Evolutionary conservation across 202 grass and related monocot species (phyloP).

Genomic region (Setaria viridis): DNA sequence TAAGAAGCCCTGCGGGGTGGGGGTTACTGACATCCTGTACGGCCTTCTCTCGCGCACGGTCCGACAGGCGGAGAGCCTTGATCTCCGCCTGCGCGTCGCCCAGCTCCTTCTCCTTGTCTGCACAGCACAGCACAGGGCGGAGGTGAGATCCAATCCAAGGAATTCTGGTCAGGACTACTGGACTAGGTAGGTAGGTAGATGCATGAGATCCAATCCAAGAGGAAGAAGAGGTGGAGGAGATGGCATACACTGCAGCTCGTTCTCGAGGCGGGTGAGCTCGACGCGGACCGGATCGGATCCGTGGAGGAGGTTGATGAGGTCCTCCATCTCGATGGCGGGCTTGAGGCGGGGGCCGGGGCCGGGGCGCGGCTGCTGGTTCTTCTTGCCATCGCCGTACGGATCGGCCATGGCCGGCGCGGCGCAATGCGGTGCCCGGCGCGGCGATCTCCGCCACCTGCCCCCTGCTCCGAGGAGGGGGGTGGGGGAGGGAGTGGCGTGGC

Average conservation of each 20-base stretch:
- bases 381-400: constrained; percentile 57
- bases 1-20: not conserved
- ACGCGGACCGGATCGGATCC: constrained; percentile 93
- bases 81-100: constrained; percentile 88
- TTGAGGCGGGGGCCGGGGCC: constrained; percentile 59
- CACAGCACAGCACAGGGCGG: not conserved
- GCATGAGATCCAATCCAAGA: constrained; percentile 11
- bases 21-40: constrained; percentile 80
- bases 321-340: constrained; percentile 87
- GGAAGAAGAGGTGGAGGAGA: not conserved
- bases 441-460: not conserved
- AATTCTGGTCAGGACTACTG: not conserved
- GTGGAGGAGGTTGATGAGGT: constrained; percentile 98
- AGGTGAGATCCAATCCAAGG: constrained; percentile 5
- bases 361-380: constrained; percentile 43
- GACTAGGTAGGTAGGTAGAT: constrained; percentile 17
- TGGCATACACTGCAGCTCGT: constrained; percentile 83
- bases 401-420: constrained; percentile 52
- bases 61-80: constrained; percentile 81
- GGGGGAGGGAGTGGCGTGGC: too few relatives aligned
- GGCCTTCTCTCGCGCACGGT: constrained; percentile 96
- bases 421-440: constrained; percentile 24
- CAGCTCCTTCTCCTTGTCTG: constrained; percentile 95
- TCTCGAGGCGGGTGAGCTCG: constrained; percentile 94
- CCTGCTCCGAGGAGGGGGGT: not conserved